phyloP scores from a whole-genome alignment of 352 stramenopile genomes.

The Phytopythium litorale region DNA sequence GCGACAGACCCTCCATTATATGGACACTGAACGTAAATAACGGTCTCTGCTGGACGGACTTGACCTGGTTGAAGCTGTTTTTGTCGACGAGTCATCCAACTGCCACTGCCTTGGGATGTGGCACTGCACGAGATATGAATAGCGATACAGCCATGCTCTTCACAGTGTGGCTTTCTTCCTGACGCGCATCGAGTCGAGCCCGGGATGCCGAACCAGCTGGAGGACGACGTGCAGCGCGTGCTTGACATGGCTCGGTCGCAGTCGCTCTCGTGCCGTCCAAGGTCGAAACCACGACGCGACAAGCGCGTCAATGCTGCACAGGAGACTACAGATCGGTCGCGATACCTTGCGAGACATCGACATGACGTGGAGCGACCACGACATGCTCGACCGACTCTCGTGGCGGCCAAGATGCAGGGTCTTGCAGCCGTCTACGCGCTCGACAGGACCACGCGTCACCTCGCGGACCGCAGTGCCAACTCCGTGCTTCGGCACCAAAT shows the following conservation, averaged over 20 bases:
- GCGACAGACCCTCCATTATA: no score
- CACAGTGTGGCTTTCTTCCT: no score
- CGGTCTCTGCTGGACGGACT: no score
- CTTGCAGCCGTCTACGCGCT: slow-evolving; percentile 33
- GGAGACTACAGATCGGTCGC: neutral
- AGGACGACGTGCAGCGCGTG: slow-evolving; percentile 58
- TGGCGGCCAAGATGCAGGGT: slow-evolving; percentile 25
- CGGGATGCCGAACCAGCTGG: slow-evolving; percentile 22
- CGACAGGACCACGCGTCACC: slow-evolving; percentile 15
- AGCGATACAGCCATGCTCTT: no score
- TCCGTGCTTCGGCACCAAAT: slow-evolving; percentile 9
- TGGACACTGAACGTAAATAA: no score
- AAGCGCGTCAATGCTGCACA: neutral
- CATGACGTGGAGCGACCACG: slow-evolving; percentile 11
- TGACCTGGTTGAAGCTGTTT: no score
- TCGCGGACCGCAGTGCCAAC: slow-evolving; percentile 20
- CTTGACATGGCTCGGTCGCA: slow-evolving; percentile 37
- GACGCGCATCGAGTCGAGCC: no score
- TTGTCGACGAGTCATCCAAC: no score
- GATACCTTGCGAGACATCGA: slow-evolving; percentile 15
- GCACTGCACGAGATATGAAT: no score
- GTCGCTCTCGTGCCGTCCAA: slow-evolving; percentile 13
- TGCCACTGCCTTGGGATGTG: no score
- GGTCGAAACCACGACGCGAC: neutral
- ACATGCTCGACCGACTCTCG: slow-evolving; percentile 12